phyloP scores from a whole-genome alignment of 2,329 filamentous ascomycete species.

The Anthostomella pinea region DNA sequence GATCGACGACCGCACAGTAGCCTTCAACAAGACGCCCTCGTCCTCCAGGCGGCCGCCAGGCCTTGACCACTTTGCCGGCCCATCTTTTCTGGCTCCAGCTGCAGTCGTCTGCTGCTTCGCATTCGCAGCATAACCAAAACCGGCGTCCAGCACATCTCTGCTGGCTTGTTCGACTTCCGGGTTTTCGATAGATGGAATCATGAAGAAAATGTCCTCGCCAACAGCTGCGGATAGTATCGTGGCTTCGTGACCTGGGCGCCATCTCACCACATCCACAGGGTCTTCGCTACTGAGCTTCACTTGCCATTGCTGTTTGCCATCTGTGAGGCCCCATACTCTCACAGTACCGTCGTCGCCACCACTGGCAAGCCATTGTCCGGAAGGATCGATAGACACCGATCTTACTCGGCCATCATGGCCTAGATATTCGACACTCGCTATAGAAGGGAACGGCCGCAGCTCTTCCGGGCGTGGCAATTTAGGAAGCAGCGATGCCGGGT shows the following conservation, averaged over 20 bases:
- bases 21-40: conserved; percentile 74
- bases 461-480: conserved; percentile 93
- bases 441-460: conserved; percentile 89
- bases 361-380: conserved; percentile 81
- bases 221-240: conserved; percentile 79
- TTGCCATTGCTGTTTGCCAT: conserved; percentile 84
- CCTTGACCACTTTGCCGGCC: conserved; percentile 78
- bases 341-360: conserved; percentile 94
- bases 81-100: conserved; percentile 65
- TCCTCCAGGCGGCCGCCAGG: conserved; percentile 72
- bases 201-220: conserved; percentile 82
- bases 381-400: conserved; percentile 79
- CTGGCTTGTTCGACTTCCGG: conserved; percentile 72
- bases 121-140: conserved; percentile 88
- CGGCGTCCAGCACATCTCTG: conserved; percentile 74
- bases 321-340: conserved; percentile 83
- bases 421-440: conserved; percentile 80
- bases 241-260: conserved; percentile 81
- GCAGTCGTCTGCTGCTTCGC: conserved; percentile 54
- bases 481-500: conserved; percentile 86
- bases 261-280: conserved; percentile 81
- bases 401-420: conserved; percentile 89
- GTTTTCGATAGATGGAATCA: conserved; percentile 70
- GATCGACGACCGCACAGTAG: conserved; percentile 74
- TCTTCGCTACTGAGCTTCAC: conserved; percentile 74